Conservation (phyloP, 495 filamentous ascomycete genomes). For the Mycothermus thermophilus region DNA sequence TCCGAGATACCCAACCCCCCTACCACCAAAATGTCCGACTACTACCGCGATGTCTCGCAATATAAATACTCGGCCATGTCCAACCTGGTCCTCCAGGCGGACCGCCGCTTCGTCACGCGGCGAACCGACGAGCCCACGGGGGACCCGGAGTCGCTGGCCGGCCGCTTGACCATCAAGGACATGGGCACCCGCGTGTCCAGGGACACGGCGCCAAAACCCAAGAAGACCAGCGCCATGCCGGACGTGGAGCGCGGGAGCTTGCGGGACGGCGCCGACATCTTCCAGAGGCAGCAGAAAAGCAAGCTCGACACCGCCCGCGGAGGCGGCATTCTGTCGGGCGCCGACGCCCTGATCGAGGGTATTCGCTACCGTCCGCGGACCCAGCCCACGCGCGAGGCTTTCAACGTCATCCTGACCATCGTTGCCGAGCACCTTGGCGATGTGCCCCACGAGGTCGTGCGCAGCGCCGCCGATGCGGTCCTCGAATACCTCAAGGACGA, state of each 20-base stretch:
- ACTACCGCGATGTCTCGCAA: slow-evolving; percentile 76
- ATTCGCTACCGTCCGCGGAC: slow-evolving; percentile 76
- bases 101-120: slow-evolving; percentile 86
- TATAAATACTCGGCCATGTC: slow-evolving; percentile 99
- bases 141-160: slow-evolving; percentile 93
- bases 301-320: slow-evolving; percentile 67
- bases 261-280: slow-evolving; percentile 72
- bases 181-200: slow-evolving; percentile 80
- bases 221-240: slow-evolving; percentile 49
- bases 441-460: slow-evolving; percentile 79
- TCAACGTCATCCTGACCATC: slow-evolving; percentile 85
- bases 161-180: slow-evolving; percentile 79
- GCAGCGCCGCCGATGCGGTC: slow-evolving; percentile 89
- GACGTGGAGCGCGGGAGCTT: slow-evolving; percentile 64
- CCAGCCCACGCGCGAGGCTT: slow-evolving; percentile 84
- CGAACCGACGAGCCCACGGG: slow-evolving; percentile 89
- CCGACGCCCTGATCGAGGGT: slow-evolving; percentile 78
- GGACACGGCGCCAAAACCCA: slow-evolving; percentile 67
- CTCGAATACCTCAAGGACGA: slow-evolving; percentile 90
- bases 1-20: slow-evolving; percentile 2
- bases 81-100: slow-evolving; percentile 99
- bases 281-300: slow-evolving; percentile 74
- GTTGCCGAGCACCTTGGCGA: slow-evolving; percentile 82
- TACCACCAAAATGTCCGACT: slow-evolving; percentile 34
- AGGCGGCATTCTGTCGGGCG: slow-evolving; percentile 68